Conservation (phyloP, 768 basidiomycete genomes). For the Neoboletus subvelutipes region DNA sequence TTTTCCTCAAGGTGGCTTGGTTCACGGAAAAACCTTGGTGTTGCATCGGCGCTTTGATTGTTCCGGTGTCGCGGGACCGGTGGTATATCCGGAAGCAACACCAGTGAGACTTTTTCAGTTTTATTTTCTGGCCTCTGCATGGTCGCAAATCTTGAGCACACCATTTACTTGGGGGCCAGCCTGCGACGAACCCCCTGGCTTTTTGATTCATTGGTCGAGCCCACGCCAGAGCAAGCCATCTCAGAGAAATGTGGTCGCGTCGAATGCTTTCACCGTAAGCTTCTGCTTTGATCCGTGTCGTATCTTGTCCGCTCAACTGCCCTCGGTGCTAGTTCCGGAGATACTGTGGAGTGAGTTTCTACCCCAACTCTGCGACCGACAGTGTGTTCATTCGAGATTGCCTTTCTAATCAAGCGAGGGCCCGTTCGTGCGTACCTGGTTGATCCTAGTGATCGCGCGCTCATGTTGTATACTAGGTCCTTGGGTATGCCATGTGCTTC, state of each 20-base stretch:
- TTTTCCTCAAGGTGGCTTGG: not conserved
- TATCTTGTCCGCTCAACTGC: not conserved
- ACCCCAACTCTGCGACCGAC: not conserved
- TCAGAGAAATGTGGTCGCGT: not conserved
- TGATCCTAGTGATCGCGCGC: not conserved
- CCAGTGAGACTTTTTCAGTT: not conserved
- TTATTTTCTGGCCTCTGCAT: not conserved
- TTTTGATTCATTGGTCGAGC: not conserved
- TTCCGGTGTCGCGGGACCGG: not conserved
- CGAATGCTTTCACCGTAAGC: not conserved
- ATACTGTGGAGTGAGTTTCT: conserved; percentile 1
- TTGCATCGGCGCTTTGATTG: no score
- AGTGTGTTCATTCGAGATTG: not conserved
- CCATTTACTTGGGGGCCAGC: not conserved
- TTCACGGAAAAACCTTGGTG: not conserved
- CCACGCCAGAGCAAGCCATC: not conserved
- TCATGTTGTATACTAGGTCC: not conserved
- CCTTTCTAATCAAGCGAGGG: not conserved
- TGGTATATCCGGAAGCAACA: no score
- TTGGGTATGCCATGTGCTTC: not conserved
- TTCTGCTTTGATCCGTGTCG: not conserved
- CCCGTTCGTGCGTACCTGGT: conserved; percentile 4
- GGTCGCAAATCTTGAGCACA: not conserved
- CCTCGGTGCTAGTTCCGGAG: not conserved
- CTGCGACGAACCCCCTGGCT: no score